These are phyloP conservation scores for Herpetospermum pedunculosum DNA, from an alignment of 306 rosid genomes.

Conservation along the genomic window DNA sequence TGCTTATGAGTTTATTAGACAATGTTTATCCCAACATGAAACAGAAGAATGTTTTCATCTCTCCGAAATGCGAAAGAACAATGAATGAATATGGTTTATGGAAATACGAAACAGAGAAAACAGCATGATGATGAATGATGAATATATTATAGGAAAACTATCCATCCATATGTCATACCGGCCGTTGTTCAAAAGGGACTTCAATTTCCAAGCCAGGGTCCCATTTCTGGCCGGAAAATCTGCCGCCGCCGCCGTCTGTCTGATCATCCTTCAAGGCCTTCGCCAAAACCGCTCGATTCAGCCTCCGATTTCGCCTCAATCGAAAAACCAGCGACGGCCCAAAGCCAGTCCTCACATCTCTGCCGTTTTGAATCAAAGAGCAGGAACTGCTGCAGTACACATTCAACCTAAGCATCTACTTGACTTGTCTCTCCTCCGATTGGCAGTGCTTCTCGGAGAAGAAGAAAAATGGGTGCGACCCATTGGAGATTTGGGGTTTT, in stretches of 20 bases:
- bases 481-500: not conserved
- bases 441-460: not conserved
- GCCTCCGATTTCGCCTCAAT: conserved; percentile 22
- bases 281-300: conserved; percentile 21
- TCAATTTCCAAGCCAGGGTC: conserved; percentile 80
- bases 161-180: conserved; percentile 68
- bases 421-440: not conserved
- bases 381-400: conserved; percentile 38
- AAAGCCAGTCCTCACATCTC: conserved; percentile 34
- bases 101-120: not conserved
- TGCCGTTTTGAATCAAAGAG: conserved; percentile 32
- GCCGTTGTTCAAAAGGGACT: conserved; percentile 92
- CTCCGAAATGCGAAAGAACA: not conserved
- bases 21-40: not conserved
- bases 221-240: conserved; percentile 72
- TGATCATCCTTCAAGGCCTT: conserved; percentile 59
- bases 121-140: not conserved
- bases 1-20: not conserved
- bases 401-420: conserved; percentile 54
- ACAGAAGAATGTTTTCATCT: not conserved
- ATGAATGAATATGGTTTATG: not conserved
- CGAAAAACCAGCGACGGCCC: conserved; percentile 47
- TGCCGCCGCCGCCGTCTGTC: conserved; percentile 54
- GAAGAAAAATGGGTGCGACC: not conserved
- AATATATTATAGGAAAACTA: not conserved